phyloP scores from a whole-genome alignment of 345 rosid genomes.

The Linum usitatissimum region DNA sequence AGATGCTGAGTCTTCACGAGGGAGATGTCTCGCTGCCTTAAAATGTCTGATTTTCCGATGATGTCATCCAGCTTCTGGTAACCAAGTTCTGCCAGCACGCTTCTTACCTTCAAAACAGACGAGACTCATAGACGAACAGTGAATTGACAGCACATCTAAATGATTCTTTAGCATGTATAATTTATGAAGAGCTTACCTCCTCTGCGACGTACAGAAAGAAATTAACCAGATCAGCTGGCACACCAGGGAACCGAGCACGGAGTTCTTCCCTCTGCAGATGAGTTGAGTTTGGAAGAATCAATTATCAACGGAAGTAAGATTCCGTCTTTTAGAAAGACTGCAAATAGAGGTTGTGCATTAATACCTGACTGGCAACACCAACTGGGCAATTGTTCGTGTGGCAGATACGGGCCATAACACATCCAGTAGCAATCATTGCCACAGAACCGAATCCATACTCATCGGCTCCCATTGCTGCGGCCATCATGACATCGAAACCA shows the following conservation, averaged over 20 bases:
- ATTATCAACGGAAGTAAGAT: not conserved
- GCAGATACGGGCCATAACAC: conserved; percentile 99
- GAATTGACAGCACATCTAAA: conserved; percentile 3
- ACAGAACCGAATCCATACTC: conserved; percentile 98
- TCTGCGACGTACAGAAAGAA: conserved; percentile 92
- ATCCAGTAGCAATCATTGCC: conserved; percentile 99
- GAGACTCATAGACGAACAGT: not conserved
- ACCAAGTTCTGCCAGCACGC: conserved; percentile 85
- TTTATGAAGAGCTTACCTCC: conserved; percentile 49
- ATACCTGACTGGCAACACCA: conserved; percentile 98
- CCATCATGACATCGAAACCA: conserved; percentile 93
- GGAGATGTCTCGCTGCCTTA: conserved; percentile 78
- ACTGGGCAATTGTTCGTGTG: conserved; percentile 99
- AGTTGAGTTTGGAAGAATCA: conserved; percentile 9
- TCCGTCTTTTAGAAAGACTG: not conserved
- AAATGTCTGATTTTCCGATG: conserved; percentile 73
- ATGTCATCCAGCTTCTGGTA: conserved; percentile 83
- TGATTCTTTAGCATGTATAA: too few species aligned
- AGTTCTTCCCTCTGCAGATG: conserved; percentile 75
- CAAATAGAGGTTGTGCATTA: conserved; percentile 8
- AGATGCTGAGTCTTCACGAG: conserved; percentile 97
- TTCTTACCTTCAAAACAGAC: conserved; percentile 59
- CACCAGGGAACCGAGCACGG: conserved; percentile 98
- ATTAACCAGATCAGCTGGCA: conserved; percentile 97
- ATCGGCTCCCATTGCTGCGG: conserved; percentile 95